phyloP scores from a whole-genome alignment of 1,139 yeast genomes.

The Geotrichum histeridarum region DNA sequence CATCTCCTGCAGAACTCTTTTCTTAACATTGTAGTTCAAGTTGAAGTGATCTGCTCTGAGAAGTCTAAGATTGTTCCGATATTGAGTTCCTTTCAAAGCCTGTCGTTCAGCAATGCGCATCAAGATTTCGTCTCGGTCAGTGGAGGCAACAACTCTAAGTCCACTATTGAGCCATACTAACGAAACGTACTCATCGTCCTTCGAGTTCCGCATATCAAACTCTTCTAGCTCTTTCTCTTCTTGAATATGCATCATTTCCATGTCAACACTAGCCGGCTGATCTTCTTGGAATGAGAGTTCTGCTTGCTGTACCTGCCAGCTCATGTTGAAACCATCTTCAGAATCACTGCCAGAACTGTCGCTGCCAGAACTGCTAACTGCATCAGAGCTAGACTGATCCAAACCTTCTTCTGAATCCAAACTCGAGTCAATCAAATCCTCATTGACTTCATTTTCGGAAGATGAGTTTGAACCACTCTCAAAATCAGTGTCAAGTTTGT shows the following conservation, averaged over 20 bases:
- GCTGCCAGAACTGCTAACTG: no score
- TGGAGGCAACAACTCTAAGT: no score
- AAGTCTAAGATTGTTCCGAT: background rate
- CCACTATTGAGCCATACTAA: slow-evolving; percentile 8
- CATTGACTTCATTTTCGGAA: no score
- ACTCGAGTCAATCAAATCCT: no score
- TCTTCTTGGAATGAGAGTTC: background rate
- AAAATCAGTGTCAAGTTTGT: no score
- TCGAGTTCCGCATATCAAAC: slow-evolving; percentile 5
- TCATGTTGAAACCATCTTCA: background rate
- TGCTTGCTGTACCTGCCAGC: slow-evolving; percentile 2
- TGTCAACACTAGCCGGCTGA: background rate
- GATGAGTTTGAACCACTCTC: no score
- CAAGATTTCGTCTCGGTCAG: background rate
- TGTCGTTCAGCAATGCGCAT: background rate
- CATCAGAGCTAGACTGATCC: no score
- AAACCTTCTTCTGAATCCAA: no score
- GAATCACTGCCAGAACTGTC: background rate
- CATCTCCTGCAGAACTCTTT: slow-evolving; percentile 1
- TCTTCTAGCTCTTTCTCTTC: slow-evolving; percentile 13
- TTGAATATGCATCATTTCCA: background rate
- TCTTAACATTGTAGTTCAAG: background rate
- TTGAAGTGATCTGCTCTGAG: background rate
- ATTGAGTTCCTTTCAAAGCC: background rate
- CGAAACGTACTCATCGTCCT: slow-evolving; percentile 6